A percentile compares a stretch with the other conserved stretches of the same genome.
Conservation (phyloP, 2,329 filamentous ascomycete species). For the Pseudopithomyces maydicus region DNA sequence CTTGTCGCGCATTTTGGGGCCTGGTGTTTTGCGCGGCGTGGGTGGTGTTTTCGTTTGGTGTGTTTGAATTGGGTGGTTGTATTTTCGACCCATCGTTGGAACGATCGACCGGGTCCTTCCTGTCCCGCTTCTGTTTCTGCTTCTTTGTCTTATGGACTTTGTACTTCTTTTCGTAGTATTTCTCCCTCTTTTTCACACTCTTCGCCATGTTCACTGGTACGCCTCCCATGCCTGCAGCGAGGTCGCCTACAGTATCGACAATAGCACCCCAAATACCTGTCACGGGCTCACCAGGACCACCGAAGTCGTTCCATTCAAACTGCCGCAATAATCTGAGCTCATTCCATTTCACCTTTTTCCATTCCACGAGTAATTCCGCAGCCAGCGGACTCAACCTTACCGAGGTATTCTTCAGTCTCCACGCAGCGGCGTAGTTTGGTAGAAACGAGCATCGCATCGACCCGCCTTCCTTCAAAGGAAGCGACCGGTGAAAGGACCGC, state of each 20-base stretch:
- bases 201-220: constrained; percentile 67
- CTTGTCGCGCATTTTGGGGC: constrained; percentile 20
- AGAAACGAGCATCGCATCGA: constrained; percentile 70
- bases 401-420: constrained; percentile 66
- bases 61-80: not conserved
- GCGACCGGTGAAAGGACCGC: constrained; percentile 65
- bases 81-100: constrained; percentile 18
- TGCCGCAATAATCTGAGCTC: constrained; percentile 68
- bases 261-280: constrained; percentile 69
- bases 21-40: constrained; percentile 12
- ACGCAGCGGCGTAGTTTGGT: constrained; percentile 66
- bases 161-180: constrained; percentile 56
- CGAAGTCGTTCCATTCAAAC: constrained; percentile 77
- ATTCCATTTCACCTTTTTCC: constrained; percentile 66
- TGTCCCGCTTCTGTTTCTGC: constrained; percentile 32
- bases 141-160: constrained; percentile 37
- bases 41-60: constrained; percentile 23
- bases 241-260: constrained; percentile 61
- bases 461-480: constrained; percentile 53
- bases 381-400: constrained; percentile 67
- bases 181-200: constrained; percentile 60
- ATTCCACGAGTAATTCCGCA: constrained; percentile 67
- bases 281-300: constrained; percentile 74
- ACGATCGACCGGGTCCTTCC: constrained; percentile 24
- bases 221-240: constrained; percentile 67